phyloP scores from a whole-genome alignment of 2,329 filamentous ascomycete genomes.

The Verticillium zaregamsianum region DNA sequence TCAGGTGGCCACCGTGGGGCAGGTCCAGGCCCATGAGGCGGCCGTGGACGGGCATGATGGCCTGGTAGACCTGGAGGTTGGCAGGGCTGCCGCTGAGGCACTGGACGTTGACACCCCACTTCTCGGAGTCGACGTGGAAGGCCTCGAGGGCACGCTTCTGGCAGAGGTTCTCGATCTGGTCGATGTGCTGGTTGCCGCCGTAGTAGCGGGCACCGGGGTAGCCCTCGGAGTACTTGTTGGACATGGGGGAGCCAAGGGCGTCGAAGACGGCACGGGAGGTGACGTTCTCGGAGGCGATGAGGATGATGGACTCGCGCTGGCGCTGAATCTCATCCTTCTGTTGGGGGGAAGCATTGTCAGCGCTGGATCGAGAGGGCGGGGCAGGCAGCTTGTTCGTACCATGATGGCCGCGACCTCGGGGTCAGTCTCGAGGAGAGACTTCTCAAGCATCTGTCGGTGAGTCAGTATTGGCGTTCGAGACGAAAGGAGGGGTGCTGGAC shows the following conservation, averaged over 20 bases:
- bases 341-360: constrained; percentile 23
- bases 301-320: constrained; percentile 96
- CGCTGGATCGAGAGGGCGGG: background rate
- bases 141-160: constrained; percentile 89
- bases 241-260: constrained; percentile 90
- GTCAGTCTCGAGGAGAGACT: constrained; percentile 85
- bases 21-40: constrained; percentile 96
- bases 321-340: constrained; percentile 91
- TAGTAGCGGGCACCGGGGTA: constrained; percentile 99
- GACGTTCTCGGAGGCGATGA: constrained; percentile 99
- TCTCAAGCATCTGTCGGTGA: constrained; percentile 78
- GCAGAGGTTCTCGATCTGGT: constrained; percentile 92
- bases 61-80: constrained; percentile 98
- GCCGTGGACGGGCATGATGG: constrained; percentile 92
- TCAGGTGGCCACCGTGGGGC: constrained; percentile 90
- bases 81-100: constrained; percentile 88
- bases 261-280: constrained; percentile 98
- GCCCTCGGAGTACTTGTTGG: constrained; percentile 99
- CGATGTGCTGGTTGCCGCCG: constrained; percentile 98
- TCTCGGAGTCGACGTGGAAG: constrained; percentile 78
- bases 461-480: constrained; percentile 26
- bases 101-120: constrained; percentile 99
- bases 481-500: constrained; percentile 6
- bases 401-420: constrained; percentile 95
- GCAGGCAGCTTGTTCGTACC: constrained; percentile 50